Evolutionary conservation across 2,329 filamentous ascomycete species (phyloP).

Genomic region (Remersonia thermophila): DNA sequence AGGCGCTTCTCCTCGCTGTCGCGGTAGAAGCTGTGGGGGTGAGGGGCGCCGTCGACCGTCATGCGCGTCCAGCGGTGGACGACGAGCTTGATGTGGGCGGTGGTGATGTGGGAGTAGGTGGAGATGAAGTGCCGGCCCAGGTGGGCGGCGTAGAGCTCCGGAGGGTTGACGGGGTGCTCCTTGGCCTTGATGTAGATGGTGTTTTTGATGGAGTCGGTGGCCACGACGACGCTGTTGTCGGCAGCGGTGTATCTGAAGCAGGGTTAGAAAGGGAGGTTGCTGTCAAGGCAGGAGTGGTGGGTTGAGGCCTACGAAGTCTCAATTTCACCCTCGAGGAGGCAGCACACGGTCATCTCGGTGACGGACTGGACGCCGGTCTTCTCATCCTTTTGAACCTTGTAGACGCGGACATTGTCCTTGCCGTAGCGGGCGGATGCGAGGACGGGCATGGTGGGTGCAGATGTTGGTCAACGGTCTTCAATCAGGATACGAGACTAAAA

Average conservation of each 20-base stretch:
- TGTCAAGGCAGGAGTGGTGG: too few relatives aligned
- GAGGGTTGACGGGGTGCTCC: constrained; percentile 80
- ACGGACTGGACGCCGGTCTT: constrained; percentile 70
- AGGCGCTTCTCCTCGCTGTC: constrained; percentile 81
- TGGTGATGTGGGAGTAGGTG: constrained; percentile 77
- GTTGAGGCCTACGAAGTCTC: constrained; percentile 49
- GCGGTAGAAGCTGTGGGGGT: constrained; percentile 89
- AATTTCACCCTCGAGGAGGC: constrained; percentile 85
- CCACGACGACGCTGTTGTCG: constrained; percentile 90
- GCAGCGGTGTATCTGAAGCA: constrained; percentile 67
- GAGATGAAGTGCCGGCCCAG: constrained; percentile 81
- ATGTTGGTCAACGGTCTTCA: background rate
- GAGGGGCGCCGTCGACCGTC: constrained; percentile 72
- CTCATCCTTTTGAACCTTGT: constrained; percentile 78
- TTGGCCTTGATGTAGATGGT: constrained; percentile 92
- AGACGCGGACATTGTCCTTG: constrained; percentile 97
- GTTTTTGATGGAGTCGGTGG: constrained; percentile 97
- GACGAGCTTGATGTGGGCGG: constrained; percentile 67
- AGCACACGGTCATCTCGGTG: constrained; percentile 89
- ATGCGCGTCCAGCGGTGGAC: constrained; percentile 90
- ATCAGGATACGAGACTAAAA: background rate
- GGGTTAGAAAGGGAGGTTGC: background rate
- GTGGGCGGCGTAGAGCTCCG: constrained; percentile 79
- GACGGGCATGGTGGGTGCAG: constrained; percentile 34
- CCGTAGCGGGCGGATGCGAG: constrained; percentile 61